Base-by-base conservation (phyloP, 129 eudicot genomes). In the Flaveria bidentis region DNA sequence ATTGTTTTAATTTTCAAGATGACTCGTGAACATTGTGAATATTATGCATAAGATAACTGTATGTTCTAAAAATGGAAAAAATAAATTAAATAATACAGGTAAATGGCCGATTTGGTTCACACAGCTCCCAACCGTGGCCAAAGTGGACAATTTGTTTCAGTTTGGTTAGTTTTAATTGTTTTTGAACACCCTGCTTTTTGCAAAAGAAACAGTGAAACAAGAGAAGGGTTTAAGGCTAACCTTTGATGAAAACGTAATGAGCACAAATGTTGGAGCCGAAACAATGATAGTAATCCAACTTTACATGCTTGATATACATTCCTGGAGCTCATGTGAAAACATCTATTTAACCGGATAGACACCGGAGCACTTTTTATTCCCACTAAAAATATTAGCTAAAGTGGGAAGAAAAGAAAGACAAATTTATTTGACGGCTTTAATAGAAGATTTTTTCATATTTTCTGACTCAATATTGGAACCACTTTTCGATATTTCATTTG, bases 381-480 rank as follows among this genome's bases (percentile, higher is more conserved):
- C 65, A 56, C 42, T 33, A 10, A 74, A 42, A 51, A 47, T 44
- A 67, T 0, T 16, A 1, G 44, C 28, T 26, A 30, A 69, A 57
- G 18, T 8, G 62, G 79, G 71, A 63, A 49, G 11, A 46, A 42
- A n/a, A 17, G 42, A 30, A 12, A 67, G 67, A 33, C 16, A 5
- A 41, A 33, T 23, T 51, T 80, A 88, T 79, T 80, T 67, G 71
- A 79, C 82, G 49, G 77, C 72, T 75, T 25, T 73, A 36, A 71
- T 25, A 39, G 72, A 69, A 75, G 89, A 73, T 53, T 73, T 55
- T 60, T 69, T 44, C 58, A 20, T 45, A 23, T 67, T 64, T 22
- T 79, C 87, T 25, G 84, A 57, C n/a, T 71, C 83, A 51, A 66
- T 74, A 26, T 56, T 23, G 63, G 90, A 76, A 80, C 79, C 81